Base-by-base conservation (phyloP, 2,329 filamentous ascomycete species). In the Pseudogymnoascus destructans region DNA sequence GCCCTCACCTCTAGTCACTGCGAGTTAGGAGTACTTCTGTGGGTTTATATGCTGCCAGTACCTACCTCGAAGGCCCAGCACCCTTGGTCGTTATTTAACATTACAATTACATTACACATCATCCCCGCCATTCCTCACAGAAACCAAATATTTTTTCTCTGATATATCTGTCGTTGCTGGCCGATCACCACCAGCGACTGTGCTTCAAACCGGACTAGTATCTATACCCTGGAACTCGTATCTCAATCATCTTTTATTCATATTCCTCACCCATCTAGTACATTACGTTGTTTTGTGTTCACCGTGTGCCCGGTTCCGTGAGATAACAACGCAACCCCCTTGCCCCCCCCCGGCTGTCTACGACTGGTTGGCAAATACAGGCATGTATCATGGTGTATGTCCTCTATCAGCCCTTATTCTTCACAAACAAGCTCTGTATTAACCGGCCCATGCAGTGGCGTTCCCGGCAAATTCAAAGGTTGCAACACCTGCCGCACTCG, bases 381-480 rank as follows among this genome's bases (percentile, higher is more conserved):
- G 49, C 25, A 55, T 30, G 49, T 33, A 59, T 27, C 33, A 60
- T 60, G 59, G 57, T 60, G 32, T 57, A 36, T 21, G 55, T 57
- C 30, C 32, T 57, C 21, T 15, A 30, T 8, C 52, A 23, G 21
- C 21, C 21, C n/a, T 11, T 11, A 11, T 57, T 13, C 9, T 32
- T 35, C 32, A 27, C 32, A 17, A n/a, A 9, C 5, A 11, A 5
- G n/a, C 32, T 35, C 6, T 49, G 21, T 57, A 30, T 38, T 57
- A 17, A 42, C 17, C 66, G 73, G 59, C 33, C 82, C 82, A 80
- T 55, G 8, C 25, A 55, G 80, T 82, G 80, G 80, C 57, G 80
- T 84, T 60, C 75, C 79, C 33, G 80, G 80, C 57, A 84, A 82
- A 69, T 84, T 79, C 68, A 82, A 82, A 68, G 80, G 80, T 33